Evolutionary conservation across 371 early-diverging fungal species (phyloP), one percentile per base, ranked within the genome.

Genomic region (Mortierella sp.): DNA sequence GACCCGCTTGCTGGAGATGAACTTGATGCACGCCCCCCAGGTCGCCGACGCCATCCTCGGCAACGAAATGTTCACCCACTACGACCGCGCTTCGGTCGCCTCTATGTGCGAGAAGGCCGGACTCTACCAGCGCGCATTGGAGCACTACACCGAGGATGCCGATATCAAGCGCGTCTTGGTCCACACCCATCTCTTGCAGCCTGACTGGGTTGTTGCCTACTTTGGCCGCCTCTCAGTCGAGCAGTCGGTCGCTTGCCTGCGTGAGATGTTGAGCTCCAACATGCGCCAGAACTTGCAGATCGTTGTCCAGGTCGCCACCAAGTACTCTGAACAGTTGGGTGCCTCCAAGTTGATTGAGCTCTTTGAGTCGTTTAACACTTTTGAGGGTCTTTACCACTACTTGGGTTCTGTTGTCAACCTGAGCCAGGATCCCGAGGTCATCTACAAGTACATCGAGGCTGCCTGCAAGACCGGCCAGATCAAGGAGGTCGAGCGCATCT

Each of bases 11-110:
- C 92, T 99, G 29, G 99, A 99, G 88, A 98, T 99, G 96, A 99
- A 98, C 87, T 90, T 99, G 80, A 89, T 98, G 70, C 97, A 98
- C 81, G 98, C 98, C 10, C 99, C 99, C 54, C 99, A 99, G 84
- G 99, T 99, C 21, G 99, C 99, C 41, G 99, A 99, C 88, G 99
- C 99, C 71, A 99, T 99, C 80, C 89, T 99, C 51, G 96, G 98
- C 70, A 97, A 98, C 84, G 93, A 95, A 78, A 96, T 98, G 96
- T 96, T 99, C 82, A 94, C 94, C 38, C 97, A 98, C 84, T 99
- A 99, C 84, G 99, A 99, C 85, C 94, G 95, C 35, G 93, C 95
- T 11, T 93, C 95, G 63, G 94, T 99, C 87, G 99, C 98, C 35
- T 87, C 91, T 72, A 94, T 99, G 73, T 99, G 99, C 87, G 99